phyloP scores from a whole-genome alignment of 805 yeast species.

The Cyberlindnera misumaiensis region DNA sequence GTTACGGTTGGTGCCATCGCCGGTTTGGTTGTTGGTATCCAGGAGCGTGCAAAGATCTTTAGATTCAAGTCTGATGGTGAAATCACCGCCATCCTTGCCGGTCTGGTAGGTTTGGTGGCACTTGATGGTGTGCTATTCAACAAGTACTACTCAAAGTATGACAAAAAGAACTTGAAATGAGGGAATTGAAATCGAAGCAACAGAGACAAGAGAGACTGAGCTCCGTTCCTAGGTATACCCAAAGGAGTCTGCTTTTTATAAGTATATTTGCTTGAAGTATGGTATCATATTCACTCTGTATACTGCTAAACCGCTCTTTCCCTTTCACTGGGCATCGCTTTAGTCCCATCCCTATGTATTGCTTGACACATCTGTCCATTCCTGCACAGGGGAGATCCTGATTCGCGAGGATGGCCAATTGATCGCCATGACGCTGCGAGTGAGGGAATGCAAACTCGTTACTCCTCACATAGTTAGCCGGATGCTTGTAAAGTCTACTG shows the following conservation, averaged over 20 bases:
- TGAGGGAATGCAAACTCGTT: no score
- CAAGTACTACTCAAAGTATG: slow-evolving; percentile 49
- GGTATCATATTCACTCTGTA: not conserved
- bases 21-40: slow-evolving; percentile 42
- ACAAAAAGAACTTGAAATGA: slow-evolving; percentile 28
- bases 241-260: not conserved
- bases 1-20: slow-evolving; percentile 41
- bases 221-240: no score
- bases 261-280: not conserved
- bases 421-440: no score
- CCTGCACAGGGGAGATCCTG: no score
- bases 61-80: slow-evolving; percentile 36
- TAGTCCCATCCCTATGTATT: no score
- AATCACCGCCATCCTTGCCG: slow-evolving; percentile 44
- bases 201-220: no score
- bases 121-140: slow-evolving; percentile 49
- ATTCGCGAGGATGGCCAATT: no score
- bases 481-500: no score
- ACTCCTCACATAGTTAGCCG: no score
- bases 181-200: not conserved
- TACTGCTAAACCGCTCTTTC: not conserved
- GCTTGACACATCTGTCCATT: no score
- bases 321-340: no score
- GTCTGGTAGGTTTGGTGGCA: slow-evolving; percentile 46
- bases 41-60: slow-evolving; percentile 44